Conservation (phyloP, 2,329 filamentous ascomycete genomes). For the Samsoniella hepiali region DNA sequence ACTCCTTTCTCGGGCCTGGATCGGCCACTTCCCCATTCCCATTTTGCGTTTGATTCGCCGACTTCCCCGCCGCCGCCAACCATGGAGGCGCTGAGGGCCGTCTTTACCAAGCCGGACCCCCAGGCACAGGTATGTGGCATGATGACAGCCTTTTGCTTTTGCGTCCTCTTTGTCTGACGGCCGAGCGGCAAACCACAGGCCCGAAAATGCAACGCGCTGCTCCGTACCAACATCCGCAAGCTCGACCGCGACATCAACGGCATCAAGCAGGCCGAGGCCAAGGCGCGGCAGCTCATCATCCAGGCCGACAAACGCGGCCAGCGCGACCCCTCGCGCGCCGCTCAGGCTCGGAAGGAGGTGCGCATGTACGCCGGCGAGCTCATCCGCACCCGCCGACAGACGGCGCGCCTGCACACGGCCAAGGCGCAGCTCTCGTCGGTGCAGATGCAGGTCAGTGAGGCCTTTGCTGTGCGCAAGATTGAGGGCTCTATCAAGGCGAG, state of each 20-base stretch:
- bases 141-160: neutral
- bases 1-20: neutral
- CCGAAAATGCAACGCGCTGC: conserved; percentile 89
- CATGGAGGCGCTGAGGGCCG: conserved; percentile 84
- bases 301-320: conserved; percentile 78
- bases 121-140: conserved; percentile 72
- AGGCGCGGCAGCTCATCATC: conserved; percentile 81
- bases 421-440: conserved; percentile 92
- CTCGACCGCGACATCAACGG: conserved; percentile 87
- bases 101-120: conserved; percentile 91
- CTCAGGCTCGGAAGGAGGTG: conserved; percentile 77
- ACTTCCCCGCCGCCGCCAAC: conserved; percentile 16
- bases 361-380: conserved; percentile 87
- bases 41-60: conserved; percentile 7
- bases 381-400: conserved; percentile 75
- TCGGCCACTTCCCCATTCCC: neutral
- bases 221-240: conserved; percentile 87
- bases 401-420: conserved; percentile 71
- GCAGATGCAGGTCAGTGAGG: conserved; percentile 96
- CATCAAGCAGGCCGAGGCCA: conserved; percentile 74
- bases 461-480: conserved; percentile 92
- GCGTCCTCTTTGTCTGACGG: neutral
- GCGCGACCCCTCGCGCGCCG: conserved; percentile 72
- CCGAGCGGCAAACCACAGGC: conserved; percentile 52
- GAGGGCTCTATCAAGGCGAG: conserved; percentile 84